These are phyloP conservation scores for Trichoderma koningii DNA, from an alignment of 2,329 filamentous ascomycete genomes.

Conservation along the genomic window DNA sequence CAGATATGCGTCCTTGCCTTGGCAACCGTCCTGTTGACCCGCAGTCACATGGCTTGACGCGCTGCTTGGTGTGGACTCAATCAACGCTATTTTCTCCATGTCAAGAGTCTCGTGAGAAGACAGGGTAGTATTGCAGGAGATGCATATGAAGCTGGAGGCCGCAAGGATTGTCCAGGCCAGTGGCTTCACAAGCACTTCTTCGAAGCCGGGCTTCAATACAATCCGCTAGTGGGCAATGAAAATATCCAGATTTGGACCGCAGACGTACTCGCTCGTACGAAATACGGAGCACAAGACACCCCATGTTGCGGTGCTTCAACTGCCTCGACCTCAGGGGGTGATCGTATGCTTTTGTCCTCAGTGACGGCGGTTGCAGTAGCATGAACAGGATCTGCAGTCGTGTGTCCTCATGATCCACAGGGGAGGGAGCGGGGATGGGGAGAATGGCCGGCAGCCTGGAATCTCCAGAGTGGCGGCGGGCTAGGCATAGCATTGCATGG, in stretches of 20 bases:
- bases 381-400: background rate
- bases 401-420: background rate
- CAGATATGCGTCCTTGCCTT: slow-evolving; percentile 17
- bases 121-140: slow-evolving; percentile 22
- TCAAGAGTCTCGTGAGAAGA: slow-evolving; percentile 19
- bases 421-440: background rate
- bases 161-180: slow-evolving; percentile 15
- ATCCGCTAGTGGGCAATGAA: background rate
- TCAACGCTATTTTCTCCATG: slow-evolving; percentile 20
- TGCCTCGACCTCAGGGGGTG: background rate
- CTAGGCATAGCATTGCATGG: slow-evolving; percentile 13
- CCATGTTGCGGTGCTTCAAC: background rate
- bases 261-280: background rate
- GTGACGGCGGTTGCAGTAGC: background rate
- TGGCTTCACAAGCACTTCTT: slow-evolving; percentile 17
- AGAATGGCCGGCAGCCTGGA: background rate
- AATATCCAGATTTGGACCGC: background rate
- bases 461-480: background rate
- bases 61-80: slow-evolving; percentile 11
- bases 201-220: slow-evolving; percentile 12
- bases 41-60: slow-evolving; percentile 26
- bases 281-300: background rate
- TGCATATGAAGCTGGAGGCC: slow-evolving; percentile 7
- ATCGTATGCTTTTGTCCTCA: background rate
- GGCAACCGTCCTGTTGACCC: slow-evolving; percentile 16